Evolutionary conservation across 169 alveolate species (phyloP).

Genomic region (Cryptosporidium ubiquitum): DNA sequence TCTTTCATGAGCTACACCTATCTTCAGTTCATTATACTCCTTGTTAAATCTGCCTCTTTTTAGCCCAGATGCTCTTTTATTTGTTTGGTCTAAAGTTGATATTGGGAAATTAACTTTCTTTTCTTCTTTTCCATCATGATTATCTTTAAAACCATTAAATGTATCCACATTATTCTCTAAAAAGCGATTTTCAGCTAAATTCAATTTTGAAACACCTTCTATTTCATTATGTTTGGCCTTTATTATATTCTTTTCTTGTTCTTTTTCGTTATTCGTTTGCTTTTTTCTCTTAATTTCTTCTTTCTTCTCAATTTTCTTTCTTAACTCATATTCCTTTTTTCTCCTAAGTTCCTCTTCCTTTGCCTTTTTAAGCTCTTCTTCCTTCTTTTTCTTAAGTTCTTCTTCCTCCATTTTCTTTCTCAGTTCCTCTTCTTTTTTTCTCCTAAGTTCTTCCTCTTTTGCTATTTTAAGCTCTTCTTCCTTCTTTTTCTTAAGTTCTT

Average conservation of each 20-base stretch:
- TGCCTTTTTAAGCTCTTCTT: too few species aligned
- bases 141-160: not conserved
- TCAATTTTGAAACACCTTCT: not conserved
- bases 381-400: not conserved
- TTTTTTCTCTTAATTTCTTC: not conserved
- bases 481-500: not conserved
- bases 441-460: not conserved
- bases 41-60: constrained; percentile 38
- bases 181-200: not conserved
- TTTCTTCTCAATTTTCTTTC: not conserved
- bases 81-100: not conserved
- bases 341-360: not conserved
- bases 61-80: constrained; percentile 36
- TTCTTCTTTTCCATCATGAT: not conserved
- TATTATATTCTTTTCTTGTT: not conserved
- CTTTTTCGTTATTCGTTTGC: too few species aligned
- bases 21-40: not conserved
- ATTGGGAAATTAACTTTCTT: not conserved
- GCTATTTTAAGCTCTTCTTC: not conserved
- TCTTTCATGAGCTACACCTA: not conserved
- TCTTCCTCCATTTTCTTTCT: not conserved
- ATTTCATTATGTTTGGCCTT: not conserved
- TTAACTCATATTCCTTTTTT: not conserved
- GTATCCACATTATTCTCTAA: too few species aligned
- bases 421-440: not conserved